These are phyloP conservation scores for Fusarium incarnatum DNA, from an alignment of 2,329 filamentous ascomycete genomes.

Conservation along the genomic window DNA sequence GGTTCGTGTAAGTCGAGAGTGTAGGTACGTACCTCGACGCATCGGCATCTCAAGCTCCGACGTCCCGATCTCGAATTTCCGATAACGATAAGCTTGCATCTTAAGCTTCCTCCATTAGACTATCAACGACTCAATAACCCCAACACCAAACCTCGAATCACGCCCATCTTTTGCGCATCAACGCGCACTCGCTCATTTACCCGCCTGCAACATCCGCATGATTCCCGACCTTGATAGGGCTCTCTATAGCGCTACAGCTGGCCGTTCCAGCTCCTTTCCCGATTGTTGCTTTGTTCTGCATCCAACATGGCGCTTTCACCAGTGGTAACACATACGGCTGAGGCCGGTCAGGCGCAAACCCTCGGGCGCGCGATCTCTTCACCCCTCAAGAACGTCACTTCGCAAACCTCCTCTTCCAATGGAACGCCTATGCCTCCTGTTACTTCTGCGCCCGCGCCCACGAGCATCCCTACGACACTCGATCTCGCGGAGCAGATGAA, in stretches of 20 bases:
- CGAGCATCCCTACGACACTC: slow-evolving; percentile 55
- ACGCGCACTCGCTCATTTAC: not conserved
- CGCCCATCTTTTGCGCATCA: not conserved
- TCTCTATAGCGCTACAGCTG: slow-evolving; percentile 1
- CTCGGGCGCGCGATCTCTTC: slow-evolving; percentile 54
- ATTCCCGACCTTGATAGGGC: not conserved
- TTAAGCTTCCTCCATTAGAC: slow-evolving; percentile 8
- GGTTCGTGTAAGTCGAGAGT: slow-evolving; percentile 3
- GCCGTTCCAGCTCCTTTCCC: slow-evolving; percentile 16
- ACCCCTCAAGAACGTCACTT: slow-evolving; percentile 57
- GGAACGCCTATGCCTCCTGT: slow-evolving; percentile 57
- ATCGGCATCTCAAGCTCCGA: slow-evolving; percentile 34
- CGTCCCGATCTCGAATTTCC: slow-evolving; percentile 19
- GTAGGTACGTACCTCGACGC: not conserved
- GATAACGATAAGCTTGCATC: slow-evolving; percentile 38
- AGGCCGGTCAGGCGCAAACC: slow-evolving; percentile 44
- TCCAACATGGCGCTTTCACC: slow-evolving; percentile 60
- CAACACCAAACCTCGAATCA: not conserved
- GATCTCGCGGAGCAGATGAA: slow-evolving; percentile 85
- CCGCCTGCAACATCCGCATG: no score
- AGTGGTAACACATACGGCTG: slow-evolving; percentile 56
- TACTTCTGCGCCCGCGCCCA: slow-evolving; percentile 45
- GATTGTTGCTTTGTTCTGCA: slow-evolving; percentile 11
- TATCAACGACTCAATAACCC: slow-evolving; percentile 8
- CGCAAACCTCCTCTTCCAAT: slow-evolving; percentile 54